Conservation (phyloP, 805 yeast genomes). For the Ogataea corticis region DNA sequence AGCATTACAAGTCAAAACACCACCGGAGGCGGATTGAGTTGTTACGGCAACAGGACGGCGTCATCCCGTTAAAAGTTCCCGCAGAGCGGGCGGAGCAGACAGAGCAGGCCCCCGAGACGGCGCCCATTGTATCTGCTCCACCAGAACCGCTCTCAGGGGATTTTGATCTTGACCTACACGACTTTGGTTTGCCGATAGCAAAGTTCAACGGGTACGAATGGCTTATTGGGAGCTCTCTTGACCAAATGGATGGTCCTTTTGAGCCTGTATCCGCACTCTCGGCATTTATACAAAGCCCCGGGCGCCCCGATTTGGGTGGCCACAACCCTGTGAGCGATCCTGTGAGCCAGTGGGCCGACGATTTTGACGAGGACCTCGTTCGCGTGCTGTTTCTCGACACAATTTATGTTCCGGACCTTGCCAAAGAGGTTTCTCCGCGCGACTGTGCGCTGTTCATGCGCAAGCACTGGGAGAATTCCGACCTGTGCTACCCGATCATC, state of each 20-base stretch:
- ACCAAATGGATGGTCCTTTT: not conserved
- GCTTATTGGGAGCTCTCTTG: constrained; percentile 15
- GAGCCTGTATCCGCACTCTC: no score
- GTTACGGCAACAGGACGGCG: constrained; percentile 6
- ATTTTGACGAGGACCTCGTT: not conserved
- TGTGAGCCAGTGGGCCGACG: not conserved
- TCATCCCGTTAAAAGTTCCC: not conserved
- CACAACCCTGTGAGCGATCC: no score
- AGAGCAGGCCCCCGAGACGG: no score
- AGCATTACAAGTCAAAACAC: constrained; percentile 30
- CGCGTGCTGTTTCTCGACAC: constrained; percentile 2
- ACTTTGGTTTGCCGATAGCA: no score
- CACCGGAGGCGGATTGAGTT: constrained; percentile 20
- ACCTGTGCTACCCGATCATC: constrained; percentile 39
- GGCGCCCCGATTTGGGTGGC: no score
- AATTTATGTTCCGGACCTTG: constrained; percentile 1
- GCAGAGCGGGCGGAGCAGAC: no score
- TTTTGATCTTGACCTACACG: no score
- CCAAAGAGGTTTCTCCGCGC: constrained; percentile 4
- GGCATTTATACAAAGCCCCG: no score
- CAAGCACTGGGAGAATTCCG: constrained; percentile 39
- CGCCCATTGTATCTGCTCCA: no score
- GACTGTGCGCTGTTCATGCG: constrained; percentile 24
- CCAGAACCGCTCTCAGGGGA: no score
- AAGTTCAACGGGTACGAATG: constrained; percentile 7